Evolutionary conservation across 208 protist species (phyloP).

Genomic region (Crithidia sp.): DNA sequence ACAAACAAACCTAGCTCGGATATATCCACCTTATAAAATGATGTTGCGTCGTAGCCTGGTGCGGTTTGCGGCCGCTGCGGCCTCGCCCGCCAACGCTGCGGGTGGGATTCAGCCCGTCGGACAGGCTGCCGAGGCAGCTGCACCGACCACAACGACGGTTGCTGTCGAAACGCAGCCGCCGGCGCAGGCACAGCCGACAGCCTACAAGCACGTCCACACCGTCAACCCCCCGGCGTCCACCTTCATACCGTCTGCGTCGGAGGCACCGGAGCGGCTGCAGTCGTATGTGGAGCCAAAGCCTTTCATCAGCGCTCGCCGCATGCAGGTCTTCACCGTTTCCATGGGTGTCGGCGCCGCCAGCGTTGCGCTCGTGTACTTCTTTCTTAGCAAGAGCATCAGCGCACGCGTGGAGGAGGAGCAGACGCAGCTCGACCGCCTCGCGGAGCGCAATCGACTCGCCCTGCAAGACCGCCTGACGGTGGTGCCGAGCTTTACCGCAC

Average conservation of each 20-base stretch:
- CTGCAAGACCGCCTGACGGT: slow-evolving; percentile 47
- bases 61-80: slow-evolving; percentile 13
- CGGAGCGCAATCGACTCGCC: slow-evolving; percentile 56
- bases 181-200: neutral
- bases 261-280: slow-evolving; percentile 75
- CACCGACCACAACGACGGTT: neutral
- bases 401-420: slow-evolving; percentile 62
- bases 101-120: neutral
- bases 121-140: neutral
- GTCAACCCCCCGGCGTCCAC: slow-evolving; percentile 18
- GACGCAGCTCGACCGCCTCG: slow-evolving; percentile 47
- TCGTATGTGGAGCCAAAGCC: slow-evolving; percentile 82
- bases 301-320: slow-evolving; percentile 66
- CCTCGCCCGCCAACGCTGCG: neutral
- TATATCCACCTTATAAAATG: slow-evolving; percentile 3
- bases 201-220: slow-evolving; percentile 31
- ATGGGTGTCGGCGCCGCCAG: slow-evolving; percentile 63
- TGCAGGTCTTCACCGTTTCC: slow-evolving; percentile 78
- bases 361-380: slow-evolving; percentile 65
- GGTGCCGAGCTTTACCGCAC: slow-evolving; percentile 65
- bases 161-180: neutral
- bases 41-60: slow-evolving; percentile 25
- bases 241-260: slow-evolving; percentile 55
- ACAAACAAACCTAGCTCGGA: neutral
- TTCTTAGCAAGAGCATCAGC: slow-evolving; percentile 79